Evolutionary conservation across 2,329 filamentous ascomycete genomes (phyloP).

Genomic region (Dothideomycetes sp.): DNA sequence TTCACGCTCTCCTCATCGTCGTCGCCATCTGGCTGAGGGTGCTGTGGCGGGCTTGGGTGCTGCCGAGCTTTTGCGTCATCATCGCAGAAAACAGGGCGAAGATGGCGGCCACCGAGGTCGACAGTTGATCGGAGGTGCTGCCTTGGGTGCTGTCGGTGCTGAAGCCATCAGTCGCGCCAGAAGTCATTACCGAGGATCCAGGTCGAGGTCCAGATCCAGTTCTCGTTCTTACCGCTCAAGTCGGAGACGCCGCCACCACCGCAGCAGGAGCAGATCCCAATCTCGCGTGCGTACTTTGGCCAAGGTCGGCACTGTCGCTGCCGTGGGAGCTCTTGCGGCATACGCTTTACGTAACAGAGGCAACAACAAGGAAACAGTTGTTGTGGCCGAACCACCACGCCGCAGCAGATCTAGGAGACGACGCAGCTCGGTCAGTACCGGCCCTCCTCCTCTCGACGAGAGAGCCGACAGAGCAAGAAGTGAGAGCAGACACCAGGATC

Average conservation of each 20-base stretch:
- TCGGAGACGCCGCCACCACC: conserved; percentile 24
- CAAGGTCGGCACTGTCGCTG: conserved; percentile 51
- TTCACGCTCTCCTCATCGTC: conserved; percentile 38
- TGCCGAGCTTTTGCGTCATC: conserved; percentile 50
- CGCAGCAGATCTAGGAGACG: conserved; percentile 39
- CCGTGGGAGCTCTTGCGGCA: conserved; percentile 48
- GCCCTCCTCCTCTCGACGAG: conserved; percentile 15
- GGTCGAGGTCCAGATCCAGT: conserved; percentile 15
- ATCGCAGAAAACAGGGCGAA: conserved; percentile 47
- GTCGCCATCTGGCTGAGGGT: conserved; percentile 53
- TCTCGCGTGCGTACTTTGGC: conserved; percentile 45
- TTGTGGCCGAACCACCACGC: conserved; percentile 35
- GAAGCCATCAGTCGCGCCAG: conserved; percentile 46
- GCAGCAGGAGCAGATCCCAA: conserved; percentile 14
- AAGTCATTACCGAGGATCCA: conserved; percentile 31
- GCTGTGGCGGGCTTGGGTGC: conserved; percentile 52
- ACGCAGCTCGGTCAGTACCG: conserved; percentile 30
- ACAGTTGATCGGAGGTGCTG: conserved; percentile 50
- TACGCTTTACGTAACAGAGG: conserved; percentile 43
- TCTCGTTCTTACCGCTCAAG: conserved; percentile 31
- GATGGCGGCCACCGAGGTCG: conserved; percentile 43
- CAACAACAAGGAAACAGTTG: conserved; percentile 38
- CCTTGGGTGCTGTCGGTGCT: conserved; percentile 52
- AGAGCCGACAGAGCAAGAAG: conserved; percentile 22
- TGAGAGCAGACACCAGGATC: conserved; percentile 33